Conservation (phyloP, 208 protist genomes). For the Trypanosoma congolense region DNA sequence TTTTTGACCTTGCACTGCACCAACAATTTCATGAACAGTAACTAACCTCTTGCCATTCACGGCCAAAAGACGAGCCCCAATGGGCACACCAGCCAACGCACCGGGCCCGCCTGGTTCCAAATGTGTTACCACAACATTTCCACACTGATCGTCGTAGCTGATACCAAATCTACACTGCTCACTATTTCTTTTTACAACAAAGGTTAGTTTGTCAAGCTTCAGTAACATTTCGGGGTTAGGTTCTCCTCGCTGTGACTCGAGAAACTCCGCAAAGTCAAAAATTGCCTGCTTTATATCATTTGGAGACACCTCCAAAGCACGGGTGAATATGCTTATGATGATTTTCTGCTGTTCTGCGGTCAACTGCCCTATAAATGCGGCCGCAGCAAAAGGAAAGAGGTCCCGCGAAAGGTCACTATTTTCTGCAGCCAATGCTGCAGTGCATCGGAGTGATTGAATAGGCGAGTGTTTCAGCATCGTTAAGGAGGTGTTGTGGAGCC, state of each 20-base stretch:
- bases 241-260: constrained; percentile 75
- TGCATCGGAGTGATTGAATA: constrained; percentile 64
- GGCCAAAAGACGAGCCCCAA: constrained; percentile 60
- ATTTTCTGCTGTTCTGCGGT: constrained; percentile 28
- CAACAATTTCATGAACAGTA: constrained; percentile 71
- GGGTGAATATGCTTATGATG: constrained; percentile 73
- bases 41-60: constrained; percentile 66
- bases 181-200: constrained; percentile 50
- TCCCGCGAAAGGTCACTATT: constrained; percentile 77
- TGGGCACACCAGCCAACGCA: constrained; percentile 54
- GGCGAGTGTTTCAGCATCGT: constrained; percentile 71
- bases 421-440: constrained; percentile 40
- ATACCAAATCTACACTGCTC: constrained; percentile 81
- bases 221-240: constrained; percentile 41
- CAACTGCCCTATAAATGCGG: constrained; percentile 56
- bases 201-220: constrained; percentile 36
- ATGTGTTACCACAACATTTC: constrained; percentile 80
- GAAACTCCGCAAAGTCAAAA: constrained; percentile 82
- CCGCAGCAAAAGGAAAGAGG: constrained; percentile 81
- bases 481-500: constrained; percentile 79
- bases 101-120: constrained; percentile 71
- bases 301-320: constrained; percentile 55
- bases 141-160: constrained; percentile 79
- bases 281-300: constrained; percentile 77
- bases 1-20: constrained; percentile 65